Conservation (phyloP, 371 early-diverging fungal species). For the Syncephalastrum contaminatum region DNA sequence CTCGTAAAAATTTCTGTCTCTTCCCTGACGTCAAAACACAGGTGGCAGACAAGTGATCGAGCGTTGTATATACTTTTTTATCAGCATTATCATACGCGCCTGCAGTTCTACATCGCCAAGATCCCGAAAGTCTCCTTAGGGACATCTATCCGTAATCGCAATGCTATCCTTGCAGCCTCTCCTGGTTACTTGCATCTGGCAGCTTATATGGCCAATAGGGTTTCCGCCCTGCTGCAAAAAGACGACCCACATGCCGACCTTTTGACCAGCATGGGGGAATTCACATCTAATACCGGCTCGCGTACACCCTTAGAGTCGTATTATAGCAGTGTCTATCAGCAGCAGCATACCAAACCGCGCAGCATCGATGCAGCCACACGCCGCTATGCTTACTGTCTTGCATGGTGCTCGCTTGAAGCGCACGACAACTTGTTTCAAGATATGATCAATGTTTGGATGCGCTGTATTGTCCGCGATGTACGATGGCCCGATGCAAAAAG, state of each 20-base stretch:
- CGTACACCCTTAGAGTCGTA: too few species aligned
- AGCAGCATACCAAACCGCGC: slow-evolving; percentile 36
- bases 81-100: slow-evolving; percentile 49
- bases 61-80: slow-evolving; percentile 61
- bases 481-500: slow-evolving; percentile 50
- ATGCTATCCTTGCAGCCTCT: slow-evolving; percentile 33
- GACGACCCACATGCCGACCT: too few species aligned
- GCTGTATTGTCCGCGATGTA: slow-evolving; percentile 48
- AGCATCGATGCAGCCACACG: slow-evolving; percentile 50
- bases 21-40: slow-evolving; percentile 12
- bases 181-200: slow-evolving; percentile 58
- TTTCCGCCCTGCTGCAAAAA: slow-evolving; percentile 44
- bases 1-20: too few species aligned
- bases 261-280: too few species aligned
- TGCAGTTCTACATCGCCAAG: slow-evolving; percentile 32
- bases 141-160: slow-evolving; percentile 18
- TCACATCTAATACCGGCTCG: too few species aligned
- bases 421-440: slow-evolving; percentile 44
- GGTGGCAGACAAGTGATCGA: slow-evolving; percentile 62
- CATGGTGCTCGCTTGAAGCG: slow-evolving; percentile 22
- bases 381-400: slow-evolving; percentile 55
- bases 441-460: slow-evolving; percentile 57
- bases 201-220: slow-evolving; percentile 49
- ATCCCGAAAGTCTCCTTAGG: background rate
- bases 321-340: background rate